Percentiles rank a stretch among this genome's conserved stretches.
These are phyloP conservation scores for Botryotinia convoluta DNA, from an alignment of 2,329 filamentous ascomycete species.

Conservation along the genomic window DNA sequence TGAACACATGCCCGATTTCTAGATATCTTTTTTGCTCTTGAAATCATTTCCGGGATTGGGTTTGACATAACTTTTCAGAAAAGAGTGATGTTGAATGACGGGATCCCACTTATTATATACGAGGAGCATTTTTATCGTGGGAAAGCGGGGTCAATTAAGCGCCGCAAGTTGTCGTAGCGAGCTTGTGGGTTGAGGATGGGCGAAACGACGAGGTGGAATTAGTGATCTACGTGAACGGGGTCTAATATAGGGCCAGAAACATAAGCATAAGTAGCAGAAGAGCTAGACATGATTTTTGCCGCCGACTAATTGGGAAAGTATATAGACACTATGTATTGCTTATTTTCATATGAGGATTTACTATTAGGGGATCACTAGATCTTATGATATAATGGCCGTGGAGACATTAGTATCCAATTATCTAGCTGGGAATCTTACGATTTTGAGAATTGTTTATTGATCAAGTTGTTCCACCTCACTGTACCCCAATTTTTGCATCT, in stretches of 20 bases:
- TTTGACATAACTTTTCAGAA: neutral
- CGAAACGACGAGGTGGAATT: neutral
- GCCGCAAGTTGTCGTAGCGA: neutral
- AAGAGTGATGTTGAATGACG: neutral
- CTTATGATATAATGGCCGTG: neutral
- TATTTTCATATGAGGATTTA: neutral
- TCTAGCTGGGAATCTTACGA: neutral
- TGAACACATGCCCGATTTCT: neutral
- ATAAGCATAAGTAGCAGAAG: no score
- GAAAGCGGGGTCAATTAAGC: neutral
- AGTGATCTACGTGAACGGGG: neutral
- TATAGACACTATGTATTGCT: neutral
- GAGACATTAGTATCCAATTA: neutral
- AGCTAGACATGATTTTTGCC: neutral
- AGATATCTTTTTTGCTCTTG: neutral
- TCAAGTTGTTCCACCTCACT: neutral
- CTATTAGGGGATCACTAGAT: neutral
- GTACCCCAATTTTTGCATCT: constrained; percentile 29
- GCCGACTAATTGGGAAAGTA: neutral
- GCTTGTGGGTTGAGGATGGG: neutral
- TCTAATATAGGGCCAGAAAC: no score
- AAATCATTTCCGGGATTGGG: neutral
- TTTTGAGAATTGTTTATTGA: fast-evolving
- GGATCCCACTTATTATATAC: neutral
- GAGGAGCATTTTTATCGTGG: neutral